Percentiles rank a stretch among this genome's conserved stretches.
These are phyloP conservation scores for Podila clonocystis DNA, from an alignment of 192 early-diverging fungal genomes.

Conservation along the genomic window DNA sequence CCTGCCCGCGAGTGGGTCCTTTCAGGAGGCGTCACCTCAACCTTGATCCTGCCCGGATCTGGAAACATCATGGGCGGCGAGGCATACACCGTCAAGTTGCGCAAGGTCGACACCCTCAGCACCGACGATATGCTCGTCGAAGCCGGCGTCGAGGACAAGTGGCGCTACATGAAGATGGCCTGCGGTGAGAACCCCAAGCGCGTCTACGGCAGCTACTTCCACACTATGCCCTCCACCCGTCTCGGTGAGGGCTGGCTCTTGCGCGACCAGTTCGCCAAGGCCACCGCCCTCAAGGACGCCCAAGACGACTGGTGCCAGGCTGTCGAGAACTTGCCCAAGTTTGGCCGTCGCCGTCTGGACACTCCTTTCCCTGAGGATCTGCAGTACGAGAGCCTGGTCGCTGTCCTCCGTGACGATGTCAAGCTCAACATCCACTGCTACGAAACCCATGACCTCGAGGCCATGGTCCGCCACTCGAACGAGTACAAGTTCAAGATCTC, in stretches of 20 bases:
- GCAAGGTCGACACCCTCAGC: slow-evolving; percentile 58
- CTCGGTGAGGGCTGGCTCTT: slow-evolving; percentile 76
- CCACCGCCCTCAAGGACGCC: slow-evolving; percentile 49
- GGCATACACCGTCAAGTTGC: slow-evolving; percentile 72
- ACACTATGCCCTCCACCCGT: slow-evolving; percentile 58
- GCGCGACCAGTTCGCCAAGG: slow-evolving; percentile 66
- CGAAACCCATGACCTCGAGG: slow-evolving; percentile 76
- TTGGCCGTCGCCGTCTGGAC: slow-evolving; percentile 53
- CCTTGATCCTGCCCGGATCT: slow-evolving; percentile 76
- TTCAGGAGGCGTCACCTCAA: slow-evolving; percentile 81
- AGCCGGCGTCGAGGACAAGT: slow-evolving; percentile 54
- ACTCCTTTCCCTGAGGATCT: slow-evolving; percentile 69
- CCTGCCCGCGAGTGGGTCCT: slow-evolving; percentile 50
- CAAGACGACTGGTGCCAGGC: slow-evolving; percentile 65
- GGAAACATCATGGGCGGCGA: slow-evolving; percentile 84
- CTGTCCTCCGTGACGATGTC: slow-evolving; percentile 74
- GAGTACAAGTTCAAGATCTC: slow-evolving; percentile 80
- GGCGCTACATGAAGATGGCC: slow-evolving; percentile 86
- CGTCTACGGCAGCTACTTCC: slow-evolving; percentile 78
- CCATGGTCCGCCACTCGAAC: slow-evolving; percentile 73
- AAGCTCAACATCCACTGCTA: slow-evolving; percentile 79
- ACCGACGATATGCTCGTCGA: slow-evolving; percentile 77
- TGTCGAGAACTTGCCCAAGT: slow-evolving; percentile 58
- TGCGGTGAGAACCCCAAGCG: slow-evolving; percentile 87
- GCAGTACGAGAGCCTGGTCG: slow-evolving; percentile 68